A percentile compares a stretch with the other conserved stretches of the same genome.
These are phyloP conservation scores for Fusarium sp. DNA, from an alignment of 2,329 filamentous ascomycete genomes.

Conservation along the genomic window DNA sequence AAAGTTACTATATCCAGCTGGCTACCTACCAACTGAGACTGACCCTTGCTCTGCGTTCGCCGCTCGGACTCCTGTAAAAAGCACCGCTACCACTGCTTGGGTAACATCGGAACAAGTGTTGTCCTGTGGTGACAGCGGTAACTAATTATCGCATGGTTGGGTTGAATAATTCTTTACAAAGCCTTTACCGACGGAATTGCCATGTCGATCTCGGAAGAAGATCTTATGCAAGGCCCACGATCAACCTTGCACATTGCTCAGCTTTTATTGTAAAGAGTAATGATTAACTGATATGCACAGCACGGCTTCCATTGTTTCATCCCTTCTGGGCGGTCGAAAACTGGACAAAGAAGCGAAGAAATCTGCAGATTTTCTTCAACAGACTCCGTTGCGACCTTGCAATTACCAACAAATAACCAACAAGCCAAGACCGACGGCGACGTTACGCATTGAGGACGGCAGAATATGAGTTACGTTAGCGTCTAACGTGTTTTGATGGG, in stretches of 20 bases:
- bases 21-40: slow-evolving; percentile 20
- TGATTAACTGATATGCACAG: slow-evolving; percentile 3
- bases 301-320: slow-evolving; percentile 23
- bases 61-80: background rate
- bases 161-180: slow-evolving; percentile 22
- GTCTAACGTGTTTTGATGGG: slow-evolving; percentile 12
- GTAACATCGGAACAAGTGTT: slow-evolving; percentile 21
- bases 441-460: slow-evolving; percentile 25
- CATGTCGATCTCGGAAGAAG: slow-evolving; percentile 25
- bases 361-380: background rate
- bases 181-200: slow-evolving; percentile 21
- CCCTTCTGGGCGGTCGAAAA: slow-evolving; percentile 2
- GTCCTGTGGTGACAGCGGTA: background rate
- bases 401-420: slow-evolving; percentile 14
- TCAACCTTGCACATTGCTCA: slow-evolving; percentile 22
- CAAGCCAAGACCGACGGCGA: slow-evolving; percentile 10
- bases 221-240: slow-evolving; percentile 17
- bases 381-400: background rate
- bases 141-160: slow-evolving; percentile 20
- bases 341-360: background rate
- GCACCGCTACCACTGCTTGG: background rate
- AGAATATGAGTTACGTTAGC: slow-evolving; percentile 12
- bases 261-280: slow-evolving; percentile 8
- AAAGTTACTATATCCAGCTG: slow-evolving; percentile 43
- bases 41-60: slow-evolving; percentile 18